phyloP scores from a whole-genome alignment of 345 rosid genomes.

The Ceriops decandra region DNA sequence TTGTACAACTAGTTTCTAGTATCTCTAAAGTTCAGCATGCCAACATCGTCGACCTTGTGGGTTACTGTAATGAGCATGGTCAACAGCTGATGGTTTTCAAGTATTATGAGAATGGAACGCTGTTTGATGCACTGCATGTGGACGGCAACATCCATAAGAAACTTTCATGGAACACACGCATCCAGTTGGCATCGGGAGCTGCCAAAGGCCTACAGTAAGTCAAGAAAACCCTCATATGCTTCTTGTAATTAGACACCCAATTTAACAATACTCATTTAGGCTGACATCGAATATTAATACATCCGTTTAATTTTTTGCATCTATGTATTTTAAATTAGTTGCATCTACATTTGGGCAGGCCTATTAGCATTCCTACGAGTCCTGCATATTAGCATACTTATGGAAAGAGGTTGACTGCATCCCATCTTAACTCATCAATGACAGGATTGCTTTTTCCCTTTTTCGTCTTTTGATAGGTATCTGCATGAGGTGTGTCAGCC shows the following conservation, averaged over 20 bases:
- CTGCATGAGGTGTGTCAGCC: slow-evolving; percentile 87
- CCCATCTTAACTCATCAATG: slow-evolving; percentile 4
- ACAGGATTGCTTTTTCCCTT: slow-evolving; percentile 1
- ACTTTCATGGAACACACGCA: slow-evolving; percentile 74
- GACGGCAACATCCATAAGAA: slow-evolving; percentile 55
- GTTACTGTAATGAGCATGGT: slow-evolving; percentile 78
- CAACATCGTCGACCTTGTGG: slow-evolving; percentile 68
- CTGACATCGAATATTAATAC: neutral
- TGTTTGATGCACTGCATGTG: slow-evolving; percentile 71
- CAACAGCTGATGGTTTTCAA: slow-evolving; percentile 68
- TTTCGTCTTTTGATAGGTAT: slow-evolving; percentile 42
- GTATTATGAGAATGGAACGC: slow-evolving; percentile 62
- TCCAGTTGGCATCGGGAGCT: slow-evolving; percentile 71
- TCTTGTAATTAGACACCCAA: neutral
- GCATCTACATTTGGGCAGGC: slow-evolving; percentile 5
- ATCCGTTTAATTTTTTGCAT: no score
- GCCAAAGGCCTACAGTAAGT: slow-evolving; percentile 92
- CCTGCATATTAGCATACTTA: slow-evolving; percentile 6
- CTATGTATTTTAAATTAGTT: neutral
- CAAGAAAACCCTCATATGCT: neutral
- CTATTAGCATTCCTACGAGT: neutral
- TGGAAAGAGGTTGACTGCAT: slow-evolving; percentile 1
- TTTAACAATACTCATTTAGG: neutral
- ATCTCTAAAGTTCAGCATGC: slow-evolving; percentile 60
- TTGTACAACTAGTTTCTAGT: slow-evolving; percentile 48